Evolutionary conservation across 2,329 filamentous ascomycete species (phyloP).

Genomic region (Botrytis aclada): DNA sequence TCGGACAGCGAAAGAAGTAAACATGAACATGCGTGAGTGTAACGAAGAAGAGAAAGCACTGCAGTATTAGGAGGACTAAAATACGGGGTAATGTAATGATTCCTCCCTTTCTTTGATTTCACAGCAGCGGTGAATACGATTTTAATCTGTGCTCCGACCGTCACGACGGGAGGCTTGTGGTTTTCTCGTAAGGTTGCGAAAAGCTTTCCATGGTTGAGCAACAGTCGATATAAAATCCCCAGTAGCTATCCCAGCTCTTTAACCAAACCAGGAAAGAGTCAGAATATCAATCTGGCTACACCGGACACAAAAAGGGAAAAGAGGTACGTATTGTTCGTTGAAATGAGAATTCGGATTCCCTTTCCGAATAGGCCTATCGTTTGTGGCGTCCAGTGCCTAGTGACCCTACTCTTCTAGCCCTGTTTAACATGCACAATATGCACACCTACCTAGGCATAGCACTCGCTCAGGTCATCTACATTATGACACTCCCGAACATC

Average conservation of each 20-base stretch:
- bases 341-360: slow-evolving; percentile 13
- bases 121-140: slow-evolving; percentile 21
- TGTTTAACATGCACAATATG: slow-evolving; percentile 17
- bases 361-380: slow-evolving; percentile 16
- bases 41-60: slow-evolving; percentile 1
- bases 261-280: not conserved
- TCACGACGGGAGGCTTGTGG: slow-evolving; percentile 12
- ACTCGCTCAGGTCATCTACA: slow-evolving; percentile 16
- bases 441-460: slow-evolving; percentile 10
- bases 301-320: slow-evolving; percentile 15
- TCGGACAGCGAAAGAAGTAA: not conserved
- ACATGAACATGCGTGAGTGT: not conserved
- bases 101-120: slow-evolving; percentile 9
- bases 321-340: slow-evolving; percentile 7
- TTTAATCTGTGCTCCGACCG: slow-evolving; percentile 16
- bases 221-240: not conserved
- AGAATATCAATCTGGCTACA: slow-evolving; percentile 14
- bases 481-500: slow-evolving; percentile 31
- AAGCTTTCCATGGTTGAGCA: slow-evolving; percentile 10
- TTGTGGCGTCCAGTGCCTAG: slow-evolving; percentile 15
- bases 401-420: slow-evolving; percentile 9
- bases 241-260: not conserved
- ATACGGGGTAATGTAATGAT: slow-evolving; percentile 5
- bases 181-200: not conserved
- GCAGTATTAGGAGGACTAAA: slow-evolving; percentile 3